Evolutionary conservation across 306 rosid genomes (phyloP), one percentile per base, ranked within the genome.

Genomic region (Trifolium repens): DNA sequence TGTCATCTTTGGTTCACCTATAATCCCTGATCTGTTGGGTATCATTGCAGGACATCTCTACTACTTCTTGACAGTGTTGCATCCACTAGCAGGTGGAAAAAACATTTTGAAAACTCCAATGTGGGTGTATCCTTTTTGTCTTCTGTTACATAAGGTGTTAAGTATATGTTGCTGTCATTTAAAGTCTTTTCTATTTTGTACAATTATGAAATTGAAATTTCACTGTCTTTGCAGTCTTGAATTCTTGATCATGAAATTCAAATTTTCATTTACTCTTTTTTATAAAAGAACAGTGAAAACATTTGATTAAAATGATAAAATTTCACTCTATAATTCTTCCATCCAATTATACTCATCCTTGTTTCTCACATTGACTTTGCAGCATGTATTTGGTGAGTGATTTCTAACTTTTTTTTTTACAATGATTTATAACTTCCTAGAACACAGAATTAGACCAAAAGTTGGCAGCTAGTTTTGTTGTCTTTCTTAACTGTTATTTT

Each of bases 41-140:
- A 94, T 94, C 83, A 67, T 94, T 59, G 99, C 99, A 9, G 99
- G 99, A 46, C 99, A 94, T 88, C 85, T 92, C 2, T 92, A 89
- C 85, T 92, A 92, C 91, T 94, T 94, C 81, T 87, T 94, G 89
- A 94, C 97, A 2, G 96, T 94, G 78, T 80, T 94, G 84, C 96
- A 94, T 85, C 97, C 97, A 17, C 85, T 92, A 69, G 91, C 99
- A 5, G 94, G 96, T 77, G 97, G 99, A 63, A 90, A 77, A 80
- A 86, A 86, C 84, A 80, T 92, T 59, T 68, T 94, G 72, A 81
- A 73, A 87, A 94, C 97, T 83, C 99, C 99, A 44, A 40, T 71
- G 43, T 94, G 96, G 99, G 91, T 92, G 99, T 94, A 94, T 94
- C 99, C 99, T 90, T 87, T 2, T 59, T 53, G 26, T 52, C 54